phyloP scores from a whole-genome alignment of 176 grass and related monocot genomes.

The Triticum urartu region DNA sequence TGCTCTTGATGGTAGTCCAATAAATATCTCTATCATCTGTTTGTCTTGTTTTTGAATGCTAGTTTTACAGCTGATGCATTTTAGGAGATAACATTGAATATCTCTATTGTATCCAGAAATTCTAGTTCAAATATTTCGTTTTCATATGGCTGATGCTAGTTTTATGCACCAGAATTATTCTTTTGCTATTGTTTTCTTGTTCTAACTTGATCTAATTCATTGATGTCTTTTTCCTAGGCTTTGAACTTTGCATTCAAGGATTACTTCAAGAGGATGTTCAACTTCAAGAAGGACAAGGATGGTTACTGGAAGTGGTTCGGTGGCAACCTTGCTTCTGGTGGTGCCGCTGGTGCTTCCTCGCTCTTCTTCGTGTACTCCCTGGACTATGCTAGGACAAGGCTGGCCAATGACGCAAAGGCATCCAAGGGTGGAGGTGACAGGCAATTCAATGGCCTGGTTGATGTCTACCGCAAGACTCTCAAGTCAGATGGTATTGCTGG shows the following conservation, averaged over 20 bases:
- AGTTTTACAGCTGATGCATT: not conserved
- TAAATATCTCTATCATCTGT: no score
- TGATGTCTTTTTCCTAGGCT: constrained; percentile 39
- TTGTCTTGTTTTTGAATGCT: no score
- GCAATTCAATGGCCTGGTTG: constrained; percentile 91
- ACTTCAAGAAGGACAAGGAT: constrained; percentile 92
- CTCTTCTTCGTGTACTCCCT: constrained; percentile 89
- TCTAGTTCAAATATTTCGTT: not conserved
- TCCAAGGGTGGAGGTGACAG: constrained; percentile 87
- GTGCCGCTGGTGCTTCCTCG: constrained; percentile 88
- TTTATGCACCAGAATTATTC: no score
- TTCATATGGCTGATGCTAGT: no score
- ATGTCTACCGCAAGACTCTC: constrained; percentile 89
- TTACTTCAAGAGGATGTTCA: constrained; percentile 97
- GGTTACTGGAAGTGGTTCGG: constrained; percentile 96
- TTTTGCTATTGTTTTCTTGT: not conserved
- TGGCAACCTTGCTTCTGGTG: constrained; percentile 94
- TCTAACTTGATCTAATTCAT: not conserved
- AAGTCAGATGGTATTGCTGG: constrained; percentile 83
- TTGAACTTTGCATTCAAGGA: constrained; percentile 99
- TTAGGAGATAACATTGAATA: not conserved
- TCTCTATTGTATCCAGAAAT: not conserved
- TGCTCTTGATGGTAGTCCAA: not conserved
- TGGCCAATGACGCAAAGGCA: constrained; percentile 82
- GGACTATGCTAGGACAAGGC: constrained; percentile 85